Evolutionary conservation across 1,139 yeast genomes (phyloP).

Genomic region (Pichia sorboxylosa): DNA sequence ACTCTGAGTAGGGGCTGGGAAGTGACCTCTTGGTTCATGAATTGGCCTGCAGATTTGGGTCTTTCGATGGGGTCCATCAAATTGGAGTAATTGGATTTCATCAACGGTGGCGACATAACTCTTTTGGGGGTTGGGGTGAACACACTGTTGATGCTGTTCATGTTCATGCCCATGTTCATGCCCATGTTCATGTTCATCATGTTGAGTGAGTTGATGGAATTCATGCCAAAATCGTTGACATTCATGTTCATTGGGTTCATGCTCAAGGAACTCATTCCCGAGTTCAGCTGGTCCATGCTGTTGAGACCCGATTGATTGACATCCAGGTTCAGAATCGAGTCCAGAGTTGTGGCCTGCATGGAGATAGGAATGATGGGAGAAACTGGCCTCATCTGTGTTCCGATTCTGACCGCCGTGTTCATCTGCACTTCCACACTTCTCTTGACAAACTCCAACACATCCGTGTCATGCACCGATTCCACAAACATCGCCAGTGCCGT

Average conservation of each 20-base stretch:
- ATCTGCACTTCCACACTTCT: neutral
- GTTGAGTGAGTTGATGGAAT: slow-evolving; percentile 27
- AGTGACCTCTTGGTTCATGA: slow-evolving; percentile 16
- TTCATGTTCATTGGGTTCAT: neutral
- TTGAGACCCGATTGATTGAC: slow-evolving; percentile 1
- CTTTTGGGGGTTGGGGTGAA: slow-evolving; percentile 8
- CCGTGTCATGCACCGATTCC: slow-evolving; percentile 37
- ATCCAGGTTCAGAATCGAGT: slow-evolving; percentile 21
- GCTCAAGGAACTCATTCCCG: slow-evolving; percentile 19
- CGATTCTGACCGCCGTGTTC: neutral
- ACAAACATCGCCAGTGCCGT: slow-evolving; percentile 49
- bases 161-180: neutral
- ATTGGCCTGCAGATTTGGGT: slow-evolving; percentile 12
- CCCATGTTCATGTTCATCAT: slow-evolving; percentile 14
- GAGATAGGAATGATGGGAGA: slow-evolving; percentile 20
- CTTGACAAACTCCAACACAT: slow-evolving; percentile 18
- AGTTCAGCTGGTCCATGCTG: slow-evolving; percentile 11
- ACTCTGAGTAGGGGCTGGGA: neutral
- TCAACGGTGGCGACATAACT: slow-evolving; percentile 10
- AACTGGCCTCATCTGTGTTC: neutral
- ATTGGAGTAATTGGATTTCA: slow-evolving; percentile 7
- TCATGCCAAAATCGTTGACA: slow-evolving; percentile 24
- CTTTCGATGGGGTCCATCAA: slow-evolving; percentile 7
- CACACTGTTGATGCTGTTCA: neutral
- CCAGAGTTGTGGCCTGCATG: slow-evolving; percentile 14